A percentile compares a stretch with the other conserved stretches of the same genome.
These are phyloP conservation scores for Fusarium tupiense DNA, from an alignment of 2,329 filamentous ascomycete genomes.

Conservation along the genomic window DNA sequence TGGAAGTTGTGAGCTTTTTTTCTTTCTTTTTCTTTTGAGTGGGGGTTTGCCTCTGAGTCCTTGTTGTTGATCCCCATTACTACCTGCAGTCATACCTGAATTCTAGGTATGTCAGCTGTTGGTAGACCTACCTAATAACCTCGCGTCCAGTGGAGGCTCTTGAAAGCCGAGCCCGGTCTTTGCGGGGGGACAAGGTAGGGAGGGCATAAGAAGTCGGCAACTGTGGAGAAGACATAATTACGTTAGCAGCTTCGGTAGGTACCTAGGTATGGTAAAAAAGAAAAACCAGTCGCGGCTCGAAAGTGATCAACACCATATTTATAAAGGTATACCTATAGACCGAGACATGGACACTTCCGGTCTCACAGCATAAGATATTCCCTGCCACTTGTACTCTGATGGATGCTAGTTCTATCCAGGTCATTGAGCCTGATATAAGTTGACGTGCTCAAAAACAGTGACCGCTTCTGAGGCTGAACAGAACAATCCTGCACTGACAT, in stretches of 20 bases:
- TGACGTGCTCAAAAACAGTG: background rate
- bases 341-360: background rate
- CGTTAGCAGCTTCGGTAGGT: background rate
- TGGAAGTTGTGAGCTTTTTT: background rate
- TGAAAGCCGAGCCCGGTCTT: background rate
- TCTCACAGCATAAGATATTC: background rate
- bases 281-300: background rate
- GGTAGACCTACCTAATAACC: background rate
- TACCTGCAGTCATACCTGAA: background rate
- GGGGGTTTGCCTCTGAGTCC: background rate
- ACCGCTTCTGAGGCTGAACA: slow-evolving; percentile 26
- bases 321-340: background rate
- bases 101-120: background rate
- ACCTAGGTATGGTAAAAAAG: background rate
- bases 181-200: slow-evolving; percentile 21
- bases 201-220: background rate
- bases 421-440: background rate
- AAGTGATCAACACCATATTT: background rate
- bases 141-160: background rate
- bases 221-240: slow-evolving; percentile 6
- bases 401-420: background rate
- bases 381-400: background rate
- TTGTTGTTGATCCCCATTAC: background rate
- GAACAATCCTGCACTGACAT: slow-evolving; percentile 1
- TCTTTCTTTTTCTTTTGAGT: background rate